Base-by-base conservation (phyloP, 2,329 filamentous ascomycete genomes). In the Aspergillus felis region DNA sequence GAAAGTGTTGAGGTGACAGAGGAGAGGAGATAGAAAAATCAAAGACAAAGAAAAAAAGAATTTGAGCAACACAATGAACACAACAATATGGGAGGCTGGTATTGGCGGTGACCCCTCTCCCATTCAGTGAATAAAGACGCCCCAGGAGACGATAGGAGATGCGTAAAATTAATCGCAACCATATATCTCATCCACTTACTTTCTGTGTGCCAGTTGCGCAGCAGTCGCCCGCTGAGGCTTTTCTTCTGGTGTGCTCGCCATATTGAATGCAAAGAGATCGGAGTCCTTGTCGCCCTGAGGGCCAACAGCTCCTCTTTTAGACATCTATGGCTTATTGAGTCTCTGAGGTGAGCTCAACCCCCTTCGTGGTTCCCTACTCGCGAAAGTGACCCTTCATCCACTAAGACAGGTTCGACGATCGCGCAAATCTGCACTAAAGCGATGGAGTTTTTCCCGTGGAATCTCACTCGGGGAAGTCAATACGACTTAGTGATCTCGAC, bases 191-290 rank as follows among this genome's bases (percentile, higher is more conserved):
- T 60, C 60, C 50, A 83, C 82, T 78, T 74, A 84, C 82, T 79
- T 83, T 73, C 82, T 78, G 58, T 70, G 73, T 32, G 82, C 81
- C 71, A 83, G 52, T 70, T 84, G 81, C 42, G 81, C 81, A 42
- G 81, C 81, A 28, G 81, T 83, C 35, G 82, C 81, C 70, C 76
- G 76, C 64, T 78, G 75, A 27, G 78, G 76, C 63, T 74, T 72
- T 2, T 82, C 80, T 50, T 74, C 75, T 28, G 73, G 71, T 54
- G 74, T 74, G 32, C 73, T 73, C 51, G 72, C 71, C 73, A 75
- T 74, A 12, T 70, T 70, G 58, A 72, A 71, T 25, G 65, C 63
- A 55, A 69, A 64, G 29, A 69, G 52, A 50, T 64, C 25, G 14
- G 60, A 57, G 17, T 73, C 73, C 55, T 72, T 76, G 25, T 64